Base-by-base conservation (phyloP, 805 yeast genomes). In the Yarrowia keelungensis region DNA sequence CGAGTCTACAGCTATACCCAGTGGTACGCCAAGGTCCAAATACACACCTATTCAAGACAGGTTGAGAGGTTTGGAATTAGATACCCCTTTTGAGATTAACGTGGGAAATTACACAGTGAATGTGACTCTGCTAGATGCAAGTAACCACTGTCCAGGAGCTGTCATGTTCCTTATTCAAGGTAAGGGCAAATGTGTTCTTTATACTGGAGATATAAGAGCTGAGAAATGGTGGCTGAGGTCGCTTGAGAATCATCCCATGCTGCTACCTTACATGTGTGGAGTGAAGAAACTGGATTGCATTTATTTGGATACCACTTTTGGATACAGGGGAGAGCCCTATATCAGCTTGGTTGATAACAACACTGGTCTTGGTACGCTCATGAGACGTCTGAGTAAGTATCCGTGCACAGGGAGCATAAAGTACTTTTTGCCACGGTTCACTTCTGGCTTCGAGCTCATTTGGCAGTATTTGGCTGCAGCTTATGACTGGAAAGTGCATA, bases 121-220 rank as follows among this genome's bases (percentile, higher is more conserved):
- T 9, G 56, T 62, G 1, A 62, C 67, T 10, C 46, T 49, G 12
- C 26, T 62, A 10, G 56, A 62, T 15, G 67, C 67, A 10, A 62
- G 67, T 19, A 62, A 62, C 47, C 67, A 62, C 39, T 62, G 67
- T 15, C 67, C 67, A 8, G 67, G 67, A 39, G 67, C 67, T 47
- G 67, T 62, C 54, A 62, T 62, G 67, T 62, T 62, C 11, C 47
- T 62, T 36, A 38, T 62, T 14, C 41, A 62, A 41, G 54, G 56
- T 5, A 62, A 39, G 45, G 67, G 32, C 5, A 47, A 49, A 32
- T 12, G 47, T 8, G 47, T 62, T 5, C 39, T 62, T 0, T 62
- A 62, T 14, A 62, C 67, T 19, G 67, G 67, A 19, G 67, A 62
- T 41, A 62, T 62, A 8, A 16, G 67, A 11, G 67, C 67, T 3